Evolutionary conservation across 371 early-diverging fungal genomes (phyloP), one percentile per base, ranked within the genome.

Genomic region (Blakeslea trispora): DNA sequence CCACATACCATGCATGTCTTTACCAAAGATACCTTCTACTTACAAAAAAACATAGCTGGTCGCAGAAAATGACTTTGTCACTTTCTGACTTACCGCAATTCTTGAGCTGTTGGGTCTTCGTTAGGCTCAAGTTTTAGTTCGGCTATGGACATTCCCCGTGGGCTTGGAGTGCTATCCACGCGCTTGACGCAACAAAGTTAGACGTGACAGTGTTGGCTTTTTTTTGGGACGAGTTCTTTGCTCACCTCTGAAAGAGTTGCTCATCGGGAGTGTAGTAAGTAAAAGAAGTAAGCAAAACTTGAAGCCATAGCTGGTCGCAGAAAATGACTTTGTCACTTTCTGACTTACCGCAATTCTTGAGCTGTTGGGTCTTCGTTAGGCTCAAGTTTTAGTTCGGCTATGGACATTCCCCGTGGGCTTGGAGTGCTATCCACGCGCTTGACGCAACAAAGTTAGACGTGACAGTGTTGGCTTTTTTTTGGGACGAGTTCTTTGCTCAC

Each of bases 331-430:
- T 13, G 8, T 42, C 32, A 24, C 43, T 53, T 53, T 53, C 42
- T 53, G 43, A 17, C 44, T 53, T 53, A 53, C 44, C 32, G 42
- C 53, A 53, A 53, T 43, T 43, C 44, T 43, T 43, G 32, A 43
- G 43, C 43, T 53, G 53, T 53, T 43, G 53, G 53, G 43, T 31
- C 53, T 53, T 53, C 28, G 54, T 53, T 53, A 34, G 34, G 54
- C 45, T 53, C 45, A 53, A 44, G 44, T 35, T 15, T 45, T 45
- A 45, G 54, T 53, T 53, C 23, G 54, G 45, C 34, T 44, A 53
- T 53, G 54, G 35, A 53, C 21, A 34, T 53, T 53, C 54, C 45
- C 45, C 54, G 9, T 35, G 44, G 37, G 54, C 45, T 53, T 53
- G 54, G 35, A 22, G 35, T 53, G 54, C 34, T 53, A 45, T 53